Evolutionary conservation across 306 rosid genomes (phyloP).

Genomic region (Malus asiatica): DNA sequence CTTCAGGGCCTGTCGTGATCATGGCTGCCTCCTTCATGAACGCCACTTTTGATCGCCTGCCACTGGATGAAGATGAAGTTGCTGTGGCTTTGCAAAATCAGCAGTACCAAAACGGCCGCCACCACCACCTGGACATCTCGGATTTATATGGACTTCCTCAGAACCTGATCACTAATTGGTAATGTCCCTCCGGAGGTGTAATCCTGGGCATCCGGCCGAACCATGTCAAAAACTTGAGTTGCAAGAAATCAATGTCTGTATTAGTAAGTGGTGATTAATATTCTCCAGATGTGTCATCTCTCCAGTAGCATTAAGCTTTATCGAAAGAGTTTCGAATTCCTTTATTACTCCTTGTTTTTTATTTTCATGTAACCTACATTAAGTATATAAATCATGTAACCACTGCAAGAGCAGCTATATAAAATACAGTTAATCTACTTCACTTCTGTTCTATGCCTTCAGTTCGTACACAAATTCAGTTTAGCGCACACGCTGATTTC

Average conservation of each 20-base stretch:
- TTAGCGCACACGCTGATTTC: no score
- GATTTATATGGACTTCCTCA: conserved; percentile 68
- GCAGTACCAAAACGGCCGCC: conserved; percentile 53
- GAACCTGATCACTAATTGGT: conserved; percentile 56
- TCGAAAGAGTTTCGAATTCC: not conserved
- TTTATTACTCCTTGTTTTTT: not conserved
- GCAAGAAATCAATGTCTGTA: not conserved
- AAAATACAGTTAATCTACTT: not conserved
- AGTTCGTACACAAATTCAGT: not conserved
- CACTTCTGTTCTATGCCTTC: not conserved
- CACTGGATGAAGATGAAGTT: conserved; percentile 61
- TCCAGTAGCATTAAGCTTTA: not conserved
- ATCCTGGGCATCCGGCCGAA: conserved; percentile 56
- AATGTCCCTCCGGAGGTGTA: conserved; percentile 58
- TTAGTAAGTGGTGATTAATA: not conserved
- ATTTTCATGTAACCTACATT: not conserved
- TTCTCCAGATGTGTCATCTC: conserved; percentile 1
- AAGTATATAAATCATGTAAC: not conserved
- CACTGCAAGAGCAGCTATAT: not conserved
- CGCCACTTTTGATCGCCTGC: conserved; percentile 72
- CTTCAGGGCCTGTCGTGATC: conserved; percentile 72
- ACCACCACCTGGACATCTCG: conserved; percentile 53
- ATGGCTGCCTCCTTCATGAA: conserved; percentile 87
- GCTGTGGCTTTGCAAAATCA: conserved; percentile 55
- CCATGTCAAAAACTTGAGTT: conserved; percentile 48